Percentiles rank a stretch among this genome's conserved stretches.
phyloP scores from a whole-genome alignment of 2,329 filamentous ascomycete genomes.

The Alternaria novae-zelandiae region DNA sequence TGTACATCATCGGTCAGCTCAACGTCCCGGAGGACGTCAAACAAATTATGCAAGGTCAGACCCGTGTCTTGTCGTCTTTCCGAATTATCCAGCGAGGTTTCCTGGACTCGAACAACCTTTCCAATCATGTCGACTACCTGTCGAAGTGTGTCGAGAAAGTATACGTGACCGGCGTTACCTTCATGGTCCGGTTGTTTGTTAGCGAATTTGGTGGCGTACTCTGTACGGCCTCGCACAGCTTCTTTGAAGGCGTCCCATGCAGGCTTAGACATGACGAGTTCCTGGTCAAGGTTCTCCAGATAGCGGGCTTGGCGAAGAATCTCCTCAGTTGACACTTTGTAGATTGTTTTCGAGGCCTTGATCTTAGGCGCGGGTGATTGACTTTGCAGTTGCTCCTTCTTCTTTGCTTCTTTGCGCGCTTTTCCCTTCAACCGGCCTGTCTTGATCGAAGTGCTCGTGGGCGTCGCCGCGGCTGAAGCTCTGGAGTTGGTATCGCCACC shows the following conservation, averaged over 20 bases:
- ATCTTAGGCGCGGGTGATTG: background rate
- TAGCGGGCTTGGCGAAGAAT: background rate
- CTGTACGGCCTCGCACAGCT: background rate
- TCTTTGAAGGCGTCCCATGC: background rate
- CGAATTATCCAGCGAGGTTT: background rate
- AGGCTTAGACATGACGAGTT: background rate
- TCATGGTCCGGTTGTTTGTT: background rate
- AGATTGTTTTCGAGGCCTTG: background rate
- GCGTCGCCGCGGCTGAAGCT: background rate
- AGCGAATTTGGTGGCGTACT: background rate
- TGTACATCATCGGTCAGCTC: background rate
- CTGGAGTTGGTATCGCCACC: background rate
- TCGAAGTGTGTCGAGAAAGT: background rate
- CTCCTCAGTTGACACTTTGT: background rate
- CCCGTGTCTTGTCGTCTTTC: background rate
- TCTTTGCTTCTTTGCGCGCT: background rate
- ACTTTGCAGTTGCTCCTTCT: background rate
- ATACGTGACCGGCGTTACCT: background rate
- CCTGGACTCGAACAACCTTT: background rate
- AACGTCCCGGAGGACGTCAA: background rate
- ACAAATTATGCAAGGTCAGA: background rate
- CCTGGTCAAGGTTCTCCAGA: background rate
- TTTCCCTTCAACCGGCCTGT: background rate
- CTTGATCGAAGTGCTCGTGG: background rate
- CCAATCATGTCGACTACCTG: background rate